A percentile compares a stretch with the other conserved stretches of the same genome.
Evolutionary conservation across 768 basidiomycete genomes (phyloP).

Genomic region (Collybiopsis luxurians): DNA sequence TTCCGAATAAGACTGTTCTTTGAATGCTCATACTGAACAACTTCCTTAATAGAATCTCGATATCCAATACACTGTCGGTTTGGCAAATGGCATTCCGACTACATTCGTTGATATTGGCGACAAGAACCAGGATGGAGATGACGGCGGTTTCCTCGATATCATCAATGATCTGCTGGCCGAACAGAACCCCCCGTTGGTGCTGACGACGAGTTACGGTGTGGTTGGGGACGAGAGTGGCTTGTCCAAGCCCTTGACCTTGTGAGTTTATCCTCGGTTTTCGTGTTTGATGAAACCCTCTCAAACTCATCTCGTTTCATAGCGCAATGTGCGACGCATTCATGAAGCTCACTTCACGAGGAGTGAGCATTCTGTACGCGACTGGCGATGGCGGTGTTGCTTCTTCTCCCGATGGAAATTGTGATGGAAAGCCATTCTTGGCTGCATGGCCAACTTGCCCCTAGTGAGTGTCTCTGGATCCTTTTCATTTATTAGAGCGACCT

Average conservation of each 20-base stretch:
- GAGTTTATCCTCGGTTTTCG: not conserved
- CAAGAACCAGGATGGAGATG: constrained; percentile 10
- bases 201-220: constrained; percentile 48
- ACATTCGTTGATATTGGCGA: constrained; percentile 23
- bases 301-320: not conserved
- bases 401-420: constrained; percentile 41
- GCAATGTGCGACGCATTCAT: constrained; percentile 21
- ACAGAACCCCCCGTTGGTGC: constrained; percentile 32
- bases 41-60: constrained; percentile 9
- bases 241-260: constrained; percentile 5
- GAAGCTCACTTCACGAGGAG: constrained; percentile 38
- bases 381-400: constrained; percentile 36
- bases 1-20: not conserved
- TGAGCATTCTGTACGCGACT: constrained; percentile 31
- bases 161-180: constrained; percentile 1
- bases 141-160: constrained; percentile 15
- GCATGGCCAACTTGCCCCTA: constrained; percentile 45
- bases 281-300: not conserved
- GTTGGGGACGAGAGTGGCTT: constrained; percentile 38
- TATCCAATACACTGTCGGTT: constrained; percentile 25
- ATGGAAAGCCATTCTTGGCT: constrained; percentile 29
- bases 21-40: not conserved
- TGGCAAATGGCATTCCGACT: constrained; percentile 23
- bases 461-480: no score
- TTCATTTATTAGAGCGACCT: no score